Evolutionary conservation across 305 asterid genomes (phyloP).

Genomic region (Fraxinus velutina): DNA sequence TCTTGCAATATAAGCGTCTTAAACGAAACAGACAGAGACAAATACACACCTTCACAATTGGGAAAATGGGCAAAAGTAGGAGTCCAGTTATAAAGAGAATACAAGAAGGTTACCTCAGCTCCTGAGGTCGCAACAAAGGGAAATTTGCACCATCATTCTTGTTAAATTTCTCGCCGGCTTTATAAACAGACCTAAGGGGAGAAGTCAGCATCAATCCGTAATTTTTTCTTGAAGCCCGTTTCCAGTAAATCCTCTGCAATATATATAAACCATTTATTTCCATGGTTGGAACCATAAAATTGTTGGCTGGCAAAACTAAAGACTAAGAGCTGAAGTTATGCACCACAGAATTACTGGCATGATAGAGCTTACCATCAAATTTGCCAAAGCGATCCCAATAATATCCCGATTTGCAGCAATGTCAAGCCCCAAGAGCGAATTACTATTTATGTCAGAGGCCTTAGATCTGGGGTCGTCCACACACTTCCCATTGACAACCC

Average conservation of each 20-base stretch:
- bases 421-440: conserved; percentile 75
- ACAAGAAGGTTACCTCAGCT: conserved; percentile 59
- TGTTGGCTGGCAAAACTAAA: neutral
- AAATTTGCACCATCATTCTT: conserved; percentile 39
- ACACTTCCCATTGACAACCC: conserved; percentile 84
- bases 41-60: conserved; percentile 38
- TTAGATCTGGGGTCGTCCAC: conserved; percentile 83
- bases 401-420: conserved; percentile 87
- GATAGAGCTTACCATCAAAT: conserved; percentile 67
- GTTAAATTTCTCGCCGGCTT: conserved; percentile 45
- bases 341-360: neutral
- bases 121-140: conserved; percentile 82
- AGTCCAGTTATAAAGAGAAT: conserved; percentile 20
- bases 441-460: conserved; percentile 85
- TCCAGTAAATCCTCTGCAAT: conserved; percentile 95
- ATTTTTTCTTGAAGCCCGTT: conserved; percentile 75
- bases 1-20: conserved; percentile 15
- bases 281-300: conserved; percentile 1
- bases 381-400: conserved; percentile 89
- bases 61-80: conserved; percentile 6
- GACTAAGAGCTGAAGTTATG: neutral
- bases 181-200: conserved; percentile 72
- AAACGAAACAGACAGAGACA: conserved; percentile 51
- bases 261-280: conserved; percentile 1
- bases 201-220: conserved; percentile 89